These are phyloP conservation scores for Smallanthus sonchifolius DNA, from an alignment of 129 eudicot species.

Conservation along the genomic window DNA sequence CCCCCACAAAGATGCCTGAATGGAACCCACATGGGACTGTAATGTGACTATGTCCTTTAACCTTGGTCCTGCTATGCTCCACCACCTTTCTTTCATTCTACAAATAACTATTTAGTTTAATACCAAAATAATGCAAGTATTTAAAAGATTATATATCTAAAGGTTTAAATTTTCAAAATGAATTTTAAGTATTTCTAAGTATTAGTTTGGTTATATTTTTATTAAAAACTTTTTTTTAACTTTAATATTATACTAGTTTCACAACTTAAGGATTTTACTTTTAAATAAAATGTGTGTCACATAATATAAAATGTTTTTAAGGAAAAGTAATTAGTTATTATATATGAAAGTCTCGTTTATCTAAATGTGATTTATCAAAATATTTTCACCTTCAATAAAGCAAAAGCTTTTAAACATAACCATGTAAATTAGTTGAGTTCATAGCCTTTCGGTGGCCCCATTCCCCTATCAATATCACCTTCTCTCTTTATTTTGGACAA, in stretches of 20 bases:
- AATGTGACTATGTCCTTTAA: slow-evolving; percentile 23
- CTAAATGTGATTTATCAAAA: not conserved
- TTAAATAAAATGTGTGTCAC: too few relatives aligned
- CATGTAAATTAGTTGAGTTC: slow-evolving; percentile 20
- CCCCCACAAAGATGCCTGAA: slow-evolving; percentile 27
- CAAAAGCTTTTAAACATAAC: slow-evolving; percentile 18
- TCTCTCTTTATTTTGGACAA: slow-evolving; percentile 10
- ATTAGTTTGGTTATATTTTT: not conserved
- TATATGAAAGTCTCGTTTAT: not conserved
- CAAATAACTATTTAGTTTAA: not conserved
- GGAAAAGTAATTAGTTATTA: too few relatives aligned
- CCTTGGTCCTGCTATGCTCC: not conserved
- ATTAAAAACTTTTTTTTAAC: too few relatives aligned
- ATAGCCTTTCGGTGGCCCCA: slow-evolving; percentile 73
- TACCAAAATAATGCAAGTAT: not conserved
- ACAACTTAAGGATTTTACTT: too few relatives aligned
- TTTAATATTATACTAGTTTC: too few relatives aligned
- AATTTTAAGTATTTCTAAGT: too few relatives aligned
- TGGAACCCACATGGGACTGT: slow-evolving; percentile 22
- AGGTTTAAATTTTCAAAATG: too few relatives aligned
- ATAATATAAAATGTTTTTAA: too few relatives aligned
- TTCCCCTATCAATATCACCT: slow-evolving; percentile 34
- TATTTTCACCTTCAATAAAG: slow-evolving; percentile 19
- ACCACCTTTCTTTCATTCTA: not conserved
- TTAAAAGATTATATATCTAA: not conserved